Conservation (phyloP, 1,284 basidiomycete genomes). For the Ustilago tritici region DNA sequence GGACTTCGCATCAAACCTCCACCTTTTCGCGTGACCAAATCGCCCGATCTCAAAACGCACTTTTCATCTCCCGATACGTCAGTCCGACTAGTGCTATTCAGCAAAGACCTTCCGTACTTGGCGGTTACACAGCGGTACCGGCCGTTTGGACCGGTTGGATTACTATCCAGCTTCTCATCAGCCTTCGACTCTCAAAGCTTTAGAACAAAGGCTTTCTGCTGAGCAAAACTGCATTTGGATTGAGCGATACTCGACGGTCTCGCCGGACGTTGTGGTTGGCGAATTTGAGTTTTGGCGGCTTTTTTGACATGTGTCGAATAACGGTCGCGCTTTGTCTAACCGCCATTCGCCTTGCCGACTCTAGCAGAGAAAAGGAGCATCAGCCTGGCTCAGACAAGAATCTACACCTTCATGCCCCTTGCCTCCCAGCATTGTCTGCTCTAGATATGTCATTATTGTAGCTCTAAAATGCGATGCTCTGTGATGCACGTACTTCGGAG, state of each 20-base stretch:
- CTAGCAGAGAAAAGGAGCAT: conserved; percentile 1
- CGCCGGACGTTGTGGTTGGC: neutral
- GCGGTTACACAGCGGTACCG: neutral
- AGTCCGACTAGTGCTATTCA: neutral
- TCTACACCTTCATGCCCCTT: conserved; percentile 20
- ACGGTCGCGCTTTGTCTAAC: conserved; percentile 13
- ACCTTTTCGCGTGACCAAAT: conserved; percentile 18
- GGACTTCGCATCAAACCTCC: conserved; percentile 24
- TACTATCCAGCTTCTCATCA: conserved; percentile 8
- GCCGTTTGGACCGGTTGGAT: conserved; percentile 11
- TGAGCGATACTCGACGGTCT: neutral
- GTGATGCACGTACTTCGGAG: conserved; percentile 40
- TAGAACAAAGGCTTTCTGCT: neutral
- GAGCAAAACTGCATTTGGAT: conserved; percentile 8
- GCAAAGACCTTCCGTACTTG: conserved; percentile 5
- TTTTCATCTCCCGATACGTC: neutral
- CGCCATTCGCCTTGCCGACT: neutral
- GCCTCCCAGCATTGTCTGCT: neutral
- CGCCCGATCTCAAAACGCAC: conserved; percentile 3
- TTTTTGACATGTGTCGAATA: conserved; percentile 53
- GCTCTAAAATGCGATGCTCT: conserved; percentile 5
- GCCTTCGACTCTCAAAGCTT: neutral
- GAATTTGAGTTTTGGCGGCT: neutral
- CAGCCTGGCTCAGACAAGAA: conserved; percentile 23
- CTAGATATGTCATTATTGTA: conserved; percentile 7